phyloP scores from a whole-genome alignment of 139 green algal genomes.

The Dunaliella primolecta region DNA sequence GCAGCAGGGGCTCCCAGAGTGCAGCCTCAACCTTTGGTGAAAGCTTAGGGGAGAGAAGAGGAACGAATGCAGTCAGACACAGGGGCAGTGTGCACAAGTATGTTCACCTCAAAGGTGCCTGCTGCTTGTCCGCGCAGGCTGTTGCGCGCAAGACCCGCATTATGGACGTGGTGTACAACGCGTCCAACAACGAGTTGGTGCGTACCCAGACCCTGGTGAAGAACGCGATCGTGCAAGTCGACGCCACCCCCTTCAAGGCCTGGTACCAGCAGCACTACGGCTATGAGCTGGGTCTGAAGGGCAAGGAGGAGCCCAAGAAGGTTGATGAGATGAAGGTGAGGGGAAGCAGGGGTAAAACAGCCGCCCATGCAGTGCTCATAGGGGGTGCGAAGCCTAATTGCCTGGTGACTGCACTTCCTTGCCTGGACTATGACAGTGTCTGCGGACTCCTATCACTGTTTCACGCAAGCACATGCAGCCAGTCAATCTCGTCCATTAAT shows the following conservation, averaged over 20 bases:
- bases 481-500: too few species aligned
- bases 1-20: too few species aligned
- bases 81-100: not conserved
- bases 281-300: slow-evolving; percentile 89
- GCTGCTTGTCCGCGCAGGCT: slow-evolving; percentile 56
- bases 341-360: too few species aligned
- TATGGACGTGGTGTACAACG: slow-evolving; percentile 97
- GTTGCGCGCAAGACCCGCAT: slow-evolving; percentile 93
- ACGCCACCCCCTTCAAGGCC: slow-evolving; percentile 94
- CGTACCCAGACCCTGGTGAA: slow-evolving; percentile 99
- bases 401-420: too few species aligned
- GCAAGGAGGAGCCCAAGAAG: slow-evolving; percentile 35
- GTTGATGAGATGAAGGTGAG: slow-evolving; percentile 47
- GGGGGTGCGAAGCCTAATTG: too few species aligned
- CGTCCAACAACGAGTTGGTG: slow-evolving; percentile 99
- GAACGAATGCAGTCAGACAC: not conserved
- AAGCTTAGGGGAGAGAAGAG: slow-evolving; percentile 3
- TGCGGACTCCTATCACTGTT: too few species aligned
- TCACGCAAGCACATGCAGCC: too few species aligned
- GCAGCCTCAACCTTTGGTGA: too few species aligned
- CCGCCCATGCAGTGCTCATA: too few species aligned
- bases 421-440: too few species aligned
- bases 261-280: slow-evolving; percentile 97
- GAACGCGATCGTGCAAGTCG: slow-evolving; percentile 91
- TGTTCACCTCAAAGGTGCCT: too few species aligned